Evolutionary conservation across 805 yeast genomes (phyloP), one percentile per base, ranked within the genome.

Genomic region (Ogataea pignaliae): DNA sequence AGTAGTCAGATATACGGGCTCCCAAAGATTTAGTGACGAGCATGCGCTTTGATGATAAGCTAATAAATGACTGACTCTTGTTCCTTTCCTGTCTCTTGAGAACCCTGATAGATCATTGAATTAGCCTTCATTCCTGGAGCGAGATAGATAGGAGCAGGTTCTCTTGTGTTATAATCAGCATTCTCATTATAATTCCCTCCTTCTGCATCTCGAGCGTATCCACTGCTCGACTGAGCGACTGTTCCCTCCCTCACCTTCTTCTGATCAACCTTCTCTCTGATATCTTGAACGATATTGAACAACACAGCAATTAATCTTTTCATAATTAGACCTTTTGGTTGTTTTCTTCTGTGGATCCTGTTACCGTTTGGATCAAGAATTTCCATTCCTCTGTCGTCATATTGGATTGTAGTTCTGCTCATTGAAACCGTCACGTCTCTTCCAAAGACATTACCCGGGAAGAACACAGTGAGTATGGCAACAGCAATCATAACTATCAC

Each of bases 381-480:
- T 14, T 28, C 26, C 29, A 26, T 21, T 15, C 21, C 39, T 28
- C 11, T n/a, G 10, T n/a, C 14, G n/a, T 26, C 21, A 15, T 39
- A 30, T 9, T 30, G 33, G 14, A n/a, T 30, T 5, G 33, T 9
- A 5, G 10, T 30, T n/a, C 16, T 29, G 7, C 12, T 12, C 10
- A 42, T 37, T 3, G 41, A 39, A 21, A 46, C 29, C 7, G 29
- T 34, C 7, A 55, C 38, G 21, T 51, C 40, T 45, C 53, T 54
- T n/a, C 68, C 68, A 45, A 79, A 75, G 2, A 77, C 76, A 33
- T 72, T 56, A 1, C 85, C 85, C 0, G 95, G 96, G 57, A 83
- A 82, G 58, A 74, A 71, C 2, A 76, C 60, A 1, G 85, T 66
- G 56, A 81, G 61, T 3, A 69, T 58, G 3, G 72, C 57, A 28